Evolutionary conservation across 345 rosid genomes (phyloP).

Genomic region (Citrus sinensis): DNA sequence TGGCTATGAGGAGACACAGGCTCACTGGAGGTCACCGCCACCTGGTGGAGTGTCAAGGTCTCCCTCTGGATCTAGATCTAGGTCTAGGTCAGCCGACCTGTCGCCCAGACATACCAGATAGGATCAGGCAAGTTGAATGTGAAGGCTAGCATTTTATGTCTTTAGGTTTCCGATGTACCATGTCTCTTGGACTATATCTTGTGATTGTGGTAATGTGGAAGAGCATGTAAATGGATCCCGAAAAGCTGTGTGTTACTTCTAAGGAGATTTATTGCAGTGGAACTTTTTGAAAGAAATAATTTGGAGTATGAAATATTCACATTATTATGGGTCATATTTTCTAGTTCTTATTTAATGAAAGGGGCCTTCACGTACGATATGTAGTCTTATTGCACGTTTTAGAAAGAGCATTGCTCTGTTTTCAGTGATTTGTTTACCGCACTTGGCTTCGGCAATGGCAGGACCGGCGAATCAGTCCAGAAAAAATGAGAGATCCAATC

Average conservation of each 20-base stretch:
- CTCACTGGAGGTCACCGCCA: conserved; percentile 37
- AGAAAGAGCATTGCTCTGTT: background rate
- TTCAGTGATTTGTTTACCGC: background rate
- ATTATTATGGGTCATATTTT: background rate
- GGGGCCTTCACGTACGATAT: background rate
- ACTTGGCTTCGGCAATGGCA: too few relatives aligned
- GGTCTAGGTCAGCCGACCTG: conserved; percentile 65
- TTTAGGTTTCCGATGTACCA: background rate
- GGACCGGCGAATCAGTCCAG: too few relatives aligned
- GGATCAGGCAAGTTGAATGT: background rate
- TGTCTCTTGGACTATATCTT: background rate
- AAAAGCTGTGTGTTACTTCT: background rate
- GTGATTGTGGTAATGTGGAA: conserved; percentile 1
- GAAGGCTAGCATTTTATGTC: background rate
- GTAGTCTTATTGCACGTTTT: background rate
- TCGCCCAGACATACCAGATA: conserved; percentile 40
- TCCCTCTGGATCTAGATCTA: conserved; percentile 54
- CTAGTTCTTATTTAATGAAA: background rate
- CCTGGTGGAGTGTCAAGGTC: conserved; percentile 55
- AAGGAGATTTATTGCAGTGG: background rate
- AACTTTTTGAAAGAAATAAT: background rate
- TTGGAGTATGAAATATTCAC: background rate
- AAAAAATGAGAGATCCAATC: too few relatives aligned
- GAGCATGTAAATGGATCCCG: background rate
- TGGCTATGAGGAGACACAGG: conserved; percentile 40